Base-by-base conservation (phyloP, 1,284 basidiomycete species). In the Cryptococcus amylolentus region DNA sequence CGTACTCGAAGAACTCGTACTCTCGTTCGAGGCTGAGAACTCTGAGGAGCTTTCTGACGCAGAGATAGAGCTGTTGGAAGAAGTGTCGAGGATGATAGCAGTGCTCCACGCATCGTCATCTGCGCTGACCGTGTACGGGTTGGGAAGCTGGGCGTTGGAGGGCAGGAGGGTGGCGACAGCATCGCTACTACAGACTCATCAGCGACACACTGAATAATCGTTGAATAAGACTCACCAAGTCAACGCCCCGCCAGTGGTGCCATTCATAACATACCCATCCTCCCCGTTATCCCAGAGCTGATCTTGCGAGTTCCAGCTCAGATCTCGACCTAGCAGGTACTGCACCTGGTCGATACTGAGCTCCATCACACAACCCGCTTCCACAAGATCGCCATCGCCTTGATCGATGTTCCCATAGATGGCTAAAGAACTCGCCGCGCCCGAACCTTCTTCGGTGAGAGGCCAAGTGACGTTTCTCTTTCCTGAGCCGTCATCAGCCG, bases 331-430 rank as follows among this genome's bases (percentile, higher is more conserved):
- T 8, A 54, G 46, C 31, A 54, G 37, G 35, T 54, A 54, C 46
- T 54, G 46, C 16, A 48, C 53, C 39, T 54, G 53, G 16, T 54
- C 47, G 14, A 49, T 35, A 13, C 31, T 31, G 20, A 54, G 37
- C 38, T 54, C 46, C 53, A 54, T 54, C 26, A 54, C 53, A 43
- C 53, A 54, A 10, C 45, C 39, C 37, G 53, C 53, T 26, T 48
- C 39, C 1, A 46, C 53, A 16, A 20, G 16, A 26, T 49, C 40
- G 7, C 27, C 41, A 31, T 49, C 43, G 12, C 41, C 51, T 27
- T 39, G 3, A 3, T 35, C 40, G 13, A 27, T 41, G 26, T 49
- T 18, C 2, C 46, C 53, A 45, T 54, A 54, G 31, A 54, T 54
- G 16, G 53, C 53, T 18, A 54, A 2, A 18, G 41, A 26, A 4